A percentile compares a stretch with the other conserved stretches of the same genome.
Evolutionary conservation across 805 yeast genomes (phyloP).

Genomic region (Zygotorulaspora florentina): DNA sequence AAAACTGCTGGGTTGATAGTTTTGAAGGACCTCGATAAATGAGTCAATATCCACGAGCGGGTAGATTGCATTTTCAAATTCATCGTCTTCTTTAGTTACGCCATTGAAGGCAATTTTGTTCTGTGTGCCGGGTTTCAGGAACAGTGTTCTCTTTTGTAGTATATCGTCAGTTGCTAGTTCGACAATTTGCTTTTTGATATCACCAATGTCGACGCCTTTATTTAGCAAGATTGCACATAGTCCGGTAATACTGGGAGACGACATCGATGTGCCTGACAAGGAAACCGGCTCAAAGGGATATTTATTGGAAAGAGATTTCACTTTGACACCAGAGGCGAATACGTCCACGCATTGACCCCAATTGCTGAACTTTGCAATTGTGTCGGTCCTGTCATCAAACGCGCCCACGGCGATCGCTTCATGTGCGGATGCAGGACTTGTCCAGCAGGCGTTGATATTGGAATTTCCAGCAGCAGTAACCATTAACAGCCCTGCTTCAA

Average conservation of each 20-base stretch:
- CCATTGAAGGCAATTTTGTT: slow-evolving; percentile 49
- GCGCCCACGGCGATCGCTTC: slow-evolving; percentile 83
- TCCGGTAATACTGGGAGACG: slow-evolving; percentile 73
- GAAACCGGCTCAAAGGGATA: slow-evolving; percentile 19
- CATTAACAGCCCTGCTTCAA: slow-evolving; percentile 62
- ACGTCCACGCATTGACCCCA: slow-evolving; percentile 91
- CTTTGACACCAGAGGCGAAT: slow-evolving; percentile 75
- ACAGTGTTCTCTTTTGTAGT: slow-evolving; percentile 44
- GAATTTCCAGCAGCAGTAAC: slow-evolving; percentile 89
- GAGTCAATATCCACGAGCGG: slow-evolving; percentile 25
- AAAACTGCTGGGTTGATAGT: slow-evolving; percentile 7
- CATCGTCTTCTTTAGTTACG: slow-evolving; percentile 32
- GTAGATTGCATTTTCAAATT: slow-evolving; percentile 24
- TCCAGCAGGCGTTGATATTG: slow-evolving; percentile 68
- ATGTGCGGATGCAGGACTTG: slow-evolving; percentile 81
- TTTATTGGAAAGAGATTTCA: slow-evolving; percentile 49
- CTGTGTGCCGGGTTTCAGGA: slow-evolving; percentile 53
- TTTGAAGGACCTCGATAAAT: slow-evolving; percentile 19
- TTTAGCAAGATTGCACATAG: slow-evolving; percentile 52
- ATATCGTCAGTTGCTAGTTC: slow-evolving; percentile 44
- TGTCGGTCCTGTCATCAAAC: slow-evolving; percentile 67
- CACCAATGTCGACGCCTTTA: slow-evolving; percentile 43
- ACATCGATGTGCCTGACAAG: slow-evolving; percentile 78
- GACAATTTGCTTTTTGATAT: slow-evolving; percentile 42
- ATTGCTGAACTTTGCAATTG: slow-evolving; percentile 75